These are phyloP conservation scores for Microascus cirrosus DNA, from an alignment of 2,329 filamentous ascomycete genomes.

Conservation along the genomic window DNA sequence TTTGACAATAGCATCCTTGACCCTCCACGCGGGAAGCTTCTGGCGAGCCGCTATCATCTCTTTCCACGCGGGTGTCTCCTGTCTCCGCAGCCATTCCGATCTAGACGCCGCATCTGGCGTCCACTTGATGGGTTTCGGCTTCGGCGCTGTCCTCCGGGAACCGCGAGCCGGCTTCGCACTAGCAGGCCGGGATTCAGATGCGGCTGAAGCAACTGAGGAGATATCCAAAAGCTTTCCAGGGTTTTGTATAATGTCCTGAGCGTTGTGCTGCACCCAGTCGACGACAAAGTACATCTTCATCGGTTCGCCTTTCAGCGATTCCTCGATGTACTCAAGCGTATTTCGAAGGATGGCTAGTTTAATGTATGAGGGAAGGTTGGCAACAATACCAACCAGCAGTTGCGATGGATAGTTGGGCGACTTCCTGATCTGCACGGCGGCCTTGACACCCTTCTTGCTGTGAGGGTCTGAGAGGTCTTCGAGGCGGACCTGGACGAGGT, in stretches of 20 bases:
- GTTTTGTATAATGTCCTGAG: constrained; percentile 70
- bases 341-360: constrained; percentile 78
- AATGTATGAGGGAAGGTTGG: constrained; percentile 79
- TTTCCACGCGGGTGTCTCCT: constrained; percentile 52
- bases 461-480: constrained; percentile 36
- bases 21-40: constrained; percentile 76
- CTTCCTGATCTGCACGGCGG: constrained; percentile 55
- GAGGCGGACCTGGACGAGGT: constrained; percentile 61
- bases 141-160: constrained; percentile 22
- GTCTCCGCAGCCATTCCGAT: constrained; percentile 59
- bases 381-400: constrained; percentile 58
- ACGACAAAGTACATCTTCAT: constrained; percentile 82
- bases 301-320: constrained; percentile 66
- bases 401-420: constrained; percentile 62
- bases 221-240: constrained; percentile 80
- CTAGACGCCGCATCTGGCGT: constrained; percentile 46
- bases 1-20: constrained; percentile 64
- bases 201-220: constrained; percentile 62
- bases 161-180: constrained; percentile 13
- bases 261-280: constrained; percentile 83
- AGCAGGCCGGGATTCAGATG: constrained; percentile 36
- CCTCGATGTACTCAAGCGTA: constrained; percentile 58
- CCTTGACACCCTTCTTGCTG: constrained; percentile 36
- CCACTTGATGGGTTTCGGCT: constrained; percentile 54
- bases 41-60: constrained; percentile 65